A percentile compares a stretch with the other conserved stretches of the same genome.
phyloP scores from a whole-genome alignment of 441 rosid species.

The Gossypium laxum region DNA sequence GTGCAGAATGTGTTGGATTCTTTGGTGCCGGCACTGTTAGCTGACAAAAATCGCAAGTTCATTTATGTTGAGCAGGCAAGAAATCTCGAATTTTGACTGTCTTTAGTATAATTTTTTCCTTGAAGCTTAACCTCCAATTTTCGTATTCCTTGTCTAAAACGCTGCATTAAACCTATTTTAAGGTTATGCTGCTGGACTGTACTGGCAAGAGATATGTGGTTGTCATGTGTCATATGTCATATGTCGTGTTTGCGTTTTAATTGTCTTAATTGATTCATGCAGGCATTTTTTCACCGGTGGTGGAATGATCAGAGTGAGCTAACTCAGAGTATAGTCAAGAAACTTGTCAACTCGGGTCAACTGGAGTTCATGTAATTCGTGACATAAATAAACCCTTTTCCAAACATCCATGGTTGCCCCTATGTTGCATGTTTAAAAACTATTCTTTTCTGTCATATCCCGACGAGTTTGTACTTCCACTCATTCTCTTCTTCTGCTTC shows the following conservation, averaged over 20 bases:
- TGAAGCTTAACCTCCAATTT: not conserved
- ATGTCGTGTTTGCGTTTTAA: not conserved
- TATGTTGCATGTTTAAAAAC: not conserved
- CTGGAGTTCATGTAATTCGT: conserved; percentile 80
- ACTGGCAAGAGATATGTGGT: not conserved
- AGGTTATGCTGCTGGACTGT: not conserved
- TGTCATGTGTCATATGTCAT: not conserved
- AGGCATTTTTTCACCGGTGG: conserved; percentile 99
- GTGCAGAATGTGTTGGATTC: conserved; percentile 93
- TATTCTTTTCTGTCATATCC: not conserved
- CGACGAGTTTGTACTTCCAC: not conserved
- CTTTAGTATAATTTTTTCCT: not conserved
- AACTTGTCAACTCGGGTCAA: conserved; percentile 70
- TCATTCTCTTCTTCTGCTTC: conserved; percentile 9
- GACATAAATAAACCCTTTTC: conserved; percentile 1
- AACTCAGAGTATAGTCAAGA: conserved; percentile 48
- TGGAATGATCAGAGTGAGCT: conserved; percentile 81
- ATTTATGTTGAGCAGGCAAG: conserved; percentile 75
- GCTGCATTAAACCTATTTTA: not conserved
- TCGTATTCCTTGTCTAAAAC: not conserved
- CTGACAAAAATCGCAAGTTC: conserved; percentile 88
- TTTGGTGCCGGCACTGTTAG: conserved; percentile 62
- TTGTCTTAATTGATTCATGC: conserved; percentile 15
- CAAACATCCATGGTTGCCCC: not conserved
- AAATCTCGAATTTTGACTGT: not conserved